Base-by-base conservation (phyloP, 805 yeast genomes). In the Wickerhamiella hasegawae region DNA sequence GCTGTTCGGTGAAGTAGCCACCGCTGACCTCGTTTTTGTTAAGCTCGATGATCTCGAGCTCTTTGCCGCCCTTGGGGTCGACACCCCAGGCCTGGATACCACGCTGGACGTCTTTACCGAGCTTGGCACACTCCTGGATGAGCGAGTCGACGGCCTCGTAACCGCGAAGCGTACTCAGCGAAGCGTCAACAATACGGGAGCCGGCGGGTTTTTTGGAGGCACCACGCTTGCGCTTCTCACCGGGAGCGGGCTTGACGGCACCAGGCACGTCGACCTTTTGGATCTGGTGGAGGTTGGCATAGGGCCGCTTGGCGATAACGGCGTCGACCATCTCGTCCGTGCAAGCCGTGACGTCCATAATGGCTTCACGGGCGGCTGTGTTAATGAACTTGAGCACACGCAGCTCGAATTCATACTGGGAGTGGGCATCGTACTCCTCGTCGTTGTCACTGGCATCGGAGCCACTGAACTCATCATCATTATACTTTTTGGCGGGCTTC, bases 131-230 rank as follows among this genome's bases (percentile, higher is more conserved):
- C 45, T 73, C 70, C 40, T 73, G 73, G 41, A 90, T 82, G 44
- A 90, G 62, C n/a, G 92, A 77, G 47, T 87, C 97, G 30, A 90
- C 94, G 0, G 98, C 97, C 41, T 75, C 76, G 53, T 90, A 90
- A 4, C 97, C 97, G 47, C 73, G 71, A 42, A 90, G 63, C 12
- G 83, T 76, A 42, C 67, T 60, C 32, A 69, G 69, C 4, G 85
- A 69, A 27, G 70, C 76, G 44, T 77, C 87, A 17, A 83, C 68
- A 33, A 82, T 65, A 49, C 71, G 69, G 46, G 77, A 77, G 9
- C 95, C 94, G 31, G 71, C 69, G 4, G 76, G 63, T 52, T 70
- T 72, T 37, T 57, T 63, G 37, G 59, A 61, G 19, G 65, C 61
- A 24, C 62, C 59, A 31, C 59, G 60, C 37, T 52, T 56, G 36